Evolutionary conservation across 805 yeast genomes (phyloP).

Genomic region (Lipomyces spencermartinsiae): DNA sequence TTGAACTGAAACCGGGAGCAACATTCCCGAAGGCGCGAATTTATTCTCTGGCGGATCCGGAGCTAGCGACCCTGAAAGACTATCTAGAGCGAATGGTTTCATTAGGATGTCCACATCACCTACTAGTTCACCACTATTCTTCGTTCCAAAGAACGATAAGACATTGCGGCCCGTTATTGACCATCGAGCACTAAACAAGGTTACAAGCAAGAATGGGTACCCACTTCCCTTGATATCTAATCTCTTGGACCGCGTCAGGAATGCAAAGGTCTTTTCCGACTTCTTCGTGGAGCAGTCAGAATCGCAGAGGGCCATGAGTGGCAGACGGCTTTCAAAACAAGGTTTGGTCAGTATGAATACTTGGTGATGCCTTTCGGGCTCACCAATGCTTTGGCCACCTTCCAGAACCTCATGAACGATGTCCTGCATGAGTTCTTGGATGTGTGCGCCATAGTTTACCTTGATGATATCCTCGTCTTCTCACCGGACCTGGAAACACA

Average conservation of each 20-base stretch:
- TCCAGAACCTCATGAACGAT: conserved; percentile 37
- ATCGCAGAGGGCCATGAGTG: not conserved
- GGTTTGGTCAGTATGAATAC: conserved; percentile 41
- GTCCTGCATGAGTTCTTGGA: conserved; percentile 25
- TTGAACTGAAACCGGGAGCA: too few relatives aligned
- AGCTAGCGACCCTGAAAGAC: too few relatives aligned
- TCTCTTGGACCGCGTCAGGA: not conserved
- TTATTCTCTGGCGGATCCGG: too few relatives aligned
- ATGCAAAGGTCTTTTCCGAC: not conserved
- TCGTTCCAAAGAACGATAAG: conserved; percentile 38
- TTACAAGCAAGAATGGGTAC: conserved; percentile 13
- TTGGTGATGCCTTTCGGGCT: conserved; percentile 44
- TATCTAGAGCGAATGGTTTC: too few relatives aligned
- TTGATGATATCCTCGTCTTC: conserved; percentile 40
- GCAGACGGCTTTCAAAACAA: conserved; percentile 43
- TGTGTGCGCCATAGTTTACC: conserved; percentile 32
- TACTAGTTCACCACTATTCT: conserved; percentile 25
- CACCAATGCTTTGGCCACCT: conserved; percentile 42
- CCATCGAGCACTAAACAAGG: conserved; percentile 17
- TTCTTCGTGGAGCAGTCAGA: not conserved
- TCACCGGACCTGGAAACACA: conserved; percentile 10
- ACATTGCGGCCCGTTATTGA: conserved; percentile 29
- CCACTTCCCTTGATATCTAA: conserved; percentile 15
- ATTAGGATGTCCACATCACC: too few relatives aligned
- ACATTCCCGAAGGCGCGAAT: too few relatives aligned